Percentiles rank a stretch among this genome's conserved stretches.
phyloP scores from a whole-genome alignment of 2,329 filamentous ascomycete genomes.

The Exophiala lecanii-corni region DNA sequence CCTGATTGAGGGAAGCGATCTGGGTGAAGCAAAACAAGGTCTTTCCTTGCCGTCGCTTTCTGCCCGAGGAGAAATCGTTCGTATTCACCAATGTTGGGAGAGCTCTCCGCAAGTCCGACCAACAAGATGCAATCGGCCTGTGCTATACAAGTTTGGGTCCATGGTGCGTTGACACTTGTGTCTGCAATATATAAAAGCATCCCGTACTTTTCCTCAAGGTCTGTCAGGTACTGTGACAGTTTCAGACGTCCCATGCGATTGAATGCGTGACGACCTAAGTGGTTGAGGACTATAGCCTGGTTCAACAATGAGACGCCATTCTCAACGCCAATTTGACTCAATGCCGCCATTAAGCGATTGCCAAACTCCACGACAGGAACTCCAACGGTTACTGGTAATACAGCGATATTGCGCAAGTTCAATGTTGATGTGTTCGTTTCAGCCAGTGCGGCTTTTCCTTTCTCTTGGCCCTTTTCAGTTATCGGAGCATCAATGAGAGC shows the following conservation, averaged over 20 bases:
- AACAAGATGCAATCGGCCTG: slow-evolving; percentile 95
- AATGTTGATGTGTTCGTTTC: slow-evolving; percentile 65
- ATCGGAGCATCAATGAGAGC: slow-evolving; percentile 78
- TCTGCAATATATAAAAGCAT: slow-evolving; percentile 94
- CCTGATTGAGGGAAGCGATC: slow-evolving; percentile 84
- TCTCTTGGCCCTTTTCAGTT: slow-evolving; percentile 60
- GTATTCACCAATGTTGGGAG: slow-evolving; percentile 88
- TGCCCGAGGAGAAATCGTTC: slow-evolving; percentile 94
- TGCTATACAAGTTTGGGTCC: slow-evolving; percentile 96
- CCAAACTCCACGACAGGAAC: slow-evolving; percentile 94
- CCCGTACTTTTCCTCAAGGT: slow-evolving; percentile 94
- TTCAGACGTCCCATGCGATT: slow-evolving; percentile 97
- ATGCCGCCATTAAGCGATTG: slow-evolving; percentile 78
- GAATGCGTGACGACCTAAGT: slow-evolving; percentile 92
- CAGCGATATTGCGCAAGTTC: slow-evolving; percentile 87
- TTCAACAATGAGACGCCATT: slow-evolving; percentile 91
- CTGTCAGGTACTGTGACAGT: slow-evolving; percentile 89
- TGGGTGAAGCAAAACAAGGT: slow-evolving; percentile 80
- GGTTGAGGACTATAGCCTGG: slow-evolving; percentile 88
- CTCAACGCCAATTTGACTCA: slow-evolving; percentile 81
- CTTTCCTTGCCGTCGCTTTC: slow-evolving; percentile 93
- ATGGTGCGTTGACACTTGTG: slow-evolving; percentile 93
- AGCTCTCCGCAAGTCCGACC: slow-evolving; percentile 84
- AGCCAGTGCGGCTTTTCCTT: slow-evolving; percentile 41
- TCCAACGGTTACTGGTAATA: slow-evolving; percentile 83